These are phyloP conservation scores for Lactarius quietus DNA, from an alignment of 768 basidiomycete genomes.

Conservation along the genomic window DNA sequence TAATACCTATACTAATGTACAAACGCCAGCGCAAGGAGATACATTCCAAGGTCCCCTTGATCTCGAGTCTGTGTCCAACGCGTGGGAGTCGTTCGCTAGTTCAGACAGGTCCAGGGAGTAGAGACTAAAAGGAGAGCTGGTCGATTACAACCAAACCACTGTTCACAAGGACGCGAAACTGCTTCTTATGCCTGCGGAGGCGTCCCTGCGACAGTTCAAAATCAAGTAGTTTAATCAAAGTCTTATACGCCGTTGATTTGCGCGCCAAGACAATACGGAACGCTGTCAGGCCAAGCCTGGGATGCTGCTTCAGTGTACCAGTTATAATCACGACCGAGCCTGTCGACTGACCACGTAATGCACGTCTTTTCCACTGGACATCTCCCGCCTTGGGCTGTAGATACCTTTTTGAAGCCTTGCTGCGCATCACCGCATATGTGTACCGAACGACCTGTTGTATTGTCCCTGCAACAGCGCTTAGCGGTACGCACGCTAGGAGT, in stretches of 20 bases:
- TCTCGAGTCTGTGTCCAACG: background rate
- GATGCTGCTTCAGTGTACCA: background rate
- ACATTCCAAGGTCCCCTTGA: background rate
- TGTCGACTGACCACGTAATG: conserved; percentile 55
- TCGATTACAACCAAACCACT: conserved; percentile 39
- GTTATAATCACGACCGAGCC: conserved; percentile 10
- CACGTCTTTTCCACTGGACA: conserved; percentile 48
- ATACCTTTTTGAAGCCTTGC: conserved; percentile 43
- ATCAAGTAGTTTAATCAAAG: conserved; percentile 46
- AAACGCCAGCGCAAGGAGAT: background rate
- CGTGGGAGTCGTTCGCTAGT: too few species aligned
- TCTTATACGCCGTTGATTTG: conserved; percentile 47
- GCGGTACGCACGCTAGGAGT: background rate
- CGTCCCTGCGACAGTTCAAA: conserved; percentile 49
- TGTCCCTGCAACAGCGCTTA: conserved; percentile 41
- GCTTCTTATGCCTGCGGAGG: conserved; percentile 40
- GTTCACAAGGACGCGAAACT: conserved; percentile 47
- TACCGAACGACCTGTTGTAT: conserved; percentile 60
- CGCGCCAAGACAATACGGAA: conserved; percentile 62
- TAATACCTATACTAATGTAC: background rate
- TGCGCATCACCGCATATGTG: conserved; percentile 49
- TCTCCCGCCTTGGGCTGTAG: conserved; percentile 36
- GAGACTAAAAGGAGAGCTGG: conserved; percentile 28
- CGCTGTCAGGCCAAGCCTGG: conserved; percentile 79
- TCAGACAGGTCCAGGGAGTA: too few species aligned